phyloP scores from a whole-genome alignment of 306 rosid genomes.

The Medicago arabica region DNA sequence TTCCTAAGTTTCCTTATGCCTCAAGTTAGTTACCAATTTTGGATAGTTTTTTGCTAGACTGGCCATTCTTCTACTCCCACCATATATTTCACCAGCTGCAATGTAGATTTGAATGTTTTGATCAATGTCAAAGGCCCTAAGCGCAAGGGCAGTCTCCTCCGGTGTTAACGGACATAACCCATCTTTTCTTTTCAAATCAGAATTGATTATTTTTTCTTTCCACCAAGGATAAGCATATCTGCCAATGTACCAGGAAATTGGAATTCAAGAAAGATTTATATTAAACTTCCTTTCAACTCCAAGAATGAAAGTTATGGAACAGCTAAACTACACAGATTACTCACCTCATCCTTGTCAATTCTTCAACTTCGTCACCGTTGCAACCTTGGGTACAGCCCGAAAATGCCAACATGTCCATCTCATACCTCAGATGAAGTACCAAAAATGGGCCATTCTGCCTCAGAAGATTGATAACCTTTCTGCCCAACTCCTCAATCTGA shows the following conservation, averaged over 20 bases:
- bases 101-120: slow-evolving; percentile 81
- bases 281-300: not conserved
- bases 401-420: slow-evolving; percentile 97
- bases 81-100: slow-evolving; percentile 70
- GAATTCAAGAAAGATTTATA: slow-evolving; percentile 7
- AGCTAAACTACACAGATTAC: slow-evolving; percentile 17
- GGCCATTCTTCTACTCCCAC: slow-evolving; percentile 78
- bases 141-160: slow-evolving; percentile 87
- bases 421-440: slow-evolving; percentile 92
- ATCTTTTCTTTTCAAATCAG: slow-evolving; percentile 89
- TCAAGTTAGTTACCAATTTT: slow-evolving; percentile 63
- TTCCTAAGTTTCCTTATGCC: not conserved
- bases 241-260: slow-evolving; percentile 12
- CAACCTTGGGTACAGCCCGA: slow-evolving; percentile 96
- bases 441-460: slow-evolving; percentile 82
- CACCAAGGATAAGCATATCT: slow-evolving; percentile 94
- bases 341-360: slow-evolving; percentile 94
- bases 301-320: slow-evolving; percentile 34
- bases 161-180: slow-evolving; percentile 96
- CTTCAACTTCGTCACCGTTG: slow-evolving; percentile 82
- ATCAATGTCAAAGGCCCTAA: slow-evolving; percentile 82
- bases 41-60: slow-evolving; percentile 72
- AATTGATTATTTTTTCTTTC: slow-evolving; percentile 87
- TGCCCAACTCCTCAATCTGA: slow-evolving; percentile 92
- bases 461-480: slow-evolving; percentile 77